A percentile compares a stretch with the other conserved stretches of the same genome.
Conservation (phyloP, 1,139 yeast species). For the Pichia sp. region DNA sequence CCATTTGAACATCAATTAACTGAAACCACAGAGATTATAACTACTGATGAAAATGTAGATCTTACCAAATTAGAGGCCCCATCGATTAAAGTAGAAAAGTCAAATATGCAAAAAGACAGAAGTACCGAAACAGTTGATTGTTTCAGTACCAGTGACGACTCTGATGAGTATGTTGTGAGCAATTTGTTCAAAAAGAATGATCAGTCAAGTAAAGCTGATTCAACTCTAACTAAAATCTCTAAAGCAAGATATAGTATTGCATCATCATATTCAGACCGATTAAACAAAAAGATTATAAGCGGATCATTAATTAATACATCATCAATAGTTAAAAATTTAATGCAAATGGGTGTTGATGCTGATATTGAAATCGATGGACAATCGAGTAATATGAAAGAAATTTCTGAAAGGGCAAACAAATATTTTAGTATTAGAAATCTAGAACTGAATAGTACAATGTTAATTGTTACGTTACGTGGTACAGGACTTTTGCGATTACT, state of each 20-base stretch:
- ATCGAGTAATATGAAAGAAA: conserved; percentile 20
- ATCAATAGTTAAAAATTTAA: conserved; percentile 3
- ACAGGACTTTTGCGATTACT: conserved; percentile 51
- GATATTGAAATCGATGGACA: background rate
- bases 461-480: conserved; percentile 55
- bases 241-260: background rate
- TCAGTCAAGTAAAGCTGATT: background rate
- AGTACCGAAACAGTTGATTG: background rate
- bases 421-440: conserved; percentile 51
- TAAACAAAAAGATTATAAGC: conserved; percentile 6
- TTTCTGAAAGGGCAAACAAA: conserved; percentile 55
- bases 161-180: background rate
- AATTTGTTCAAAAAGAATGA: background rate
- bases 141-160: background rate
- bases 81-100: background rate
- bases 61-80: background rate
- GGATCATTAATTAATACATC: conserved; percentile 1
- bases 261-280: conserved; percentile 5
- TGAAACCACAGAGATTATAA: too few species aligned
- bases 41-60: background rate
- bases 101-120: conserved; percentile 2
- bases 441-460: conserved; percentile 39
- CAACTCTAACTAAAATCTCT: background rate
- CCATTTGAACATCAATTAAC: too few species aligned
- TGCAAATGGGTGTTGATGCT: background rate